Evolutionary conservation across 148 eudicot genomes (phyloP).

Genomic region (Simmondsia chinensis): DNA sequence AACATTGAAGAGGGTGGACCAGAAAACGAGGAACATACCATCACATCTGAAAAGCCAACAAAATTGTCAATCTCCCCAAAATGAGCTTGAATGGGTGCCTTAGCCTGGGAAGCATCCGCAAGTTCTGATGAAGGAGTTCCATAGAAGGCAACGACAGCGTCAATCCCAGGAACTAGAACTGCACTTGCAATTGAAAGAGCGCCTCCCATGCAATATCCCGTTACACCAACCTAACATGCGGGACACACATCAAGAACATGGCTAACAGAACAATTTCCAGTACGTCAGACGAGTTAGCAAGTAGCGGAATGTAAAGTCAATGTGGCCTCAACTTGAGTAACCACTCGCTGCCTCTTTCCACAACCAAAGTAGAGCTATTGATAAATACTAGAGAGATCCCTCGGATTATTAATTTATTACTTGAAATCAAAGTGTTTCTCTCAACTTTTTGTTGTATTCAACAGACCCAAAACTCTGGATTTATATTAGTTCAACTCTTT

Average conservation of each 20-base stretch:
- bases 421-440: too few relatives aligned
- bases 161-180: constrained; percentile 67
- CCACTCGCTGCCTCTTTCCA: too few relatives aligned
- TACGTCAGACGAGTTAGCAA: not conserved
- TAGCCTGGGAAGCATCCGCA: constrained; percentile 68
- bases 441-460: too few relatives aligned
- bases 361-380: too few relatives aligned
- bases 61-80: constrained; percentile 70
- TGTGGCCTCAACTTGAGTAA: too few relatives aligned
- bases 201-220: constrained; percentile 98
- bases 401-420: too few relatives aligned
- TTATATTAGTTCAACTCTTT: too few relatives aligned
- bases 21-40: constrained; percentile 27
- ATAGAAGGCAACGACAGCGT: constrained; percentile 83
- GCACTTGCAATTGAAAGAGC: constrained; percentile 85
- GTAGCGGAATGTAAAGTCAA: too few relatives aligned
- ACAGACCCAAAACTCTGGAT: too few relatives aligned
- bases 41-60: constrained; percentile 84
- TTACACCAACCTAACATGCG: constrained; percentile 63
- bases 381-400: too few relatives aligned
- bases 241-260: not conserved
- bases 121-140: constrained; percentile 76
- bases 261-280: not conserved
- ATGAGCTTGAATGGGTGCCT: constrained; percentile 83
- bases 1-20: not conserved